Conservation (phyloP, 495 filamentous ascomycete species). For the Alectoria sarmentosa region DNA sequence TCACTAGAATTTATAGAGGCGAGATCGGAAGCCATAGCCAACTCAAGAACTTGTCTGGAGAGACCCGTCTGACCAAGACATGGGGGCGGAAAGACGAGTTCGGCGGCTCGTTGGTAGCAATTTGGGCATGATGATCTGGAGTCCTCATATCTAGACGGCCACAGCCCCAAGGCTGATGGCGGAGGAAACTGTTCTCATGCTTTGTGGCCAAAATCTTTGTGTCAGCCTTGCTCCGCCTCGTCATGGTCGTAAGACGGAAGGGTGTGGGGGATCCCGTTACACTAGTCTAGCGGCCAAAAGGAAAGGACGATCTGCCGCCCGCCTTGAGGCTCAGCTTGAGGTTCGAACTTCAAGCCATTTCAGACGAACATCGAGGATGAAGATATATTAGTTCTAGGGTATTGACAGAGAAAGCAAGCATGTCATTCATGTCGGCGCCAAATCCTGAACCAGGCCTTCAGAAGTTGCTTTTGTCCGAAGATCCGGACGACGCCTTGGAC, state of each 20-base stretch:
- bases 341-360: too few relatives aligned
- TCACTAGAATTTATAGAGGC: neutral
- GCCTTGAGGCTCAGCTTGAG: too few relatives aligned
- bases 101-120: neutral
- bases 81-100: neutral
- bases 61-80: neutral
- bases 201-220: neutral
- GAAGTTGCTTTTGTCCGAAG: neutral
- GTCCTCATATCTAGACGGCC: neutral
- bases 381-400: too few relatives aligned
- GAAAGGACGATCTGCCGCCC: slow-evolving; percentile 1
- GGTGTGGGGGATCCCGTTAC: neutral
- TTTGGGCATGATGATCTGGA: neutral
- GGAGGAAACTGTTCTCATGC: neutral
- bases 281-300: neutral
- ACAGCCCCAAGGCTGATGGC: neutral
- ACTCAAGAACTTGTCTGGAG: neutral
- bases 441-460: neutral
- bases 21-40: neutral
- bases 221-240: neutral
- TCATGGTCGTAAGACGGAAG: neutral
- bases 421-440: neutral
- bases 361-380: neutral
- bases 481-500: neutral
- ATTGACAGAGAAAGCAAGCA: neutral